Evolutionary conservation across 2,329 filamentous ascomycete species (phyloP).

Genomic region (Esteya vermicola): DNA sequence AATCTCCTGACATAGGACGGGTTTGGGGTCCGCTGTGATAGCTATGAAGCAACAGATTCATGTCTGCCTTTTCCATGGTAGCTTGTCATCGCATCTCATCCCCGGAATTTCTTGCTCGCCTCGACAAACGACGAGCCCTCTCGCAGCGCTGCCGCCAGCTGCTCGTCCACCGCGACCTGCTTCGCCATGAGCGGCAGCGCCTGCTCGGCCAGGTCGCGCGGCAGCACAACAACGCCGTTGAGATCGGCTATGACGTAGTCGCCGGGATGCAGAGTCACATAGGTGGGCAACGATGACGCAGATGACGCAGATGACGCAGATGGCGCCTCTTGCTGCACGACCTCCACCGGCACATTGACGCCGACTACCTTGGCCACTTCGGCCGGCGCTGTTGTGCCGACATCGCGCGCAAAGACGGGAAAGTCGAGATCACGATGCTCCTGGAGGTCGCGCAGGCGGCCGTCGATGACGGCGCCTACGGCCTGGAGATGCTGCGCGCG

Average conservation of each 20-base stretch:
- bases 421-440: constrained; percentile 35
- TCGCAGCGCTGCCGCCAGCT: constrained; percentile 25
- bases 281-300: too few relatives aligned
- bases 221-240: constrained; percentile 31
- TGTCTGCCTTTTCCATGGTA: too few relatives aligned
- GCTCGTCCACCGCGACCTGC: constrained; percentile 26
- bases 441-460: constrained; percentile 35
- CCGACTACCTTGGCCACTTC: constrained; percentile 26
- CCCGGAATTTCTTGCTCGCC: constrained; percentile 25
- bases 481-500: constrained; percentile 29
- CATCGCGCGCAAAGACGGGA: constrained; percentile 30
- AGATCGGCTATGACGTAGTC: constrained; percentile 30
- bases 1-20: too few relatives aligned
- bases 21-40: too few relatives aligned
- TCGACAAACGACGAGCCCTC: constrained; percentile 28
- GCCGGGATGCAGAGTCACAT: constrained; percentile 21
- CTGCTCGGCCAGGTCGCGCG: constrained; percentile 21
- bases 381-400: constrained; percentile 28
- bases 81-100: not conserved
- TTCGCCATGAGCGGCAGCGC: constrained; percentile 25
- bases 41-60: too few relatives aligned
- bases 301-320: constrained; percentile 21
- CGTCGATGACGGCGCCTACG: constrained; percentile 35
- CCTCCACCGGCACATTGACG: constrained; percentile 24
- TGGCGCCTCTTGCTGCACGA: constrained; percentile 22